Conservation (phyloP, 108 stramenopile species). For the Cyclostephanos invisitatus region DNA sequence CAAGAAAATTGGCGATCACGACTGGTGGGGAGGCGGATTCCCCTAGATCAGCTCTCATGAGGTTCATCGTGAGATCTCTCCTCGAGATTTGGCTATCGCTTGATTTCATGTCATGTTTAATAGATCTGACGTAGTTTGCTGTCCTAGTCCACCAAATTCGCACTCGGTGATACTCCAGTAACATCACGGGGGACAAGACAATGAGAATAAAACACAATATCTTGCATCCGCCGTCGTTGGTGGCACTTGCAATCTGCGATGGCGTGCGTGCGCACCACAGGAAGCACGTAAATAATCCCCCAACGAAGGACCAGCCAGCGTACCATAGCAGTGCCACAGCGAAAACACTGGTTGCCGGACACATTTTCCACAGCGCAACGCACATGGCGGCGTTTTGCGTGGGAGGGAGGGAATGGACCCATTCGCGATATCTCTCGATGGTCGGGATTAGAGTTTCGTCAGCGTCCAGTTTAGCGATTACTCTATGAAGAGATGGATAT, state of each 20-base stretch:
- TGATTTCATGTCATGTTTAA: background rate
- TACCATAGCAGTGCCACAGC: slow-evolving; percentile 2
- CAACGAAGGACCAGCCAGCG: background rate
- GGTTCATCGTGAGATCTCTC: slow-evolving; percentile 13
- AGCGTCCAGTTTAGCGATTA: slow-evolving; percentile 42
- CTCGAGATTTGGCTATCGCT: slow-evolving; percentile 1
- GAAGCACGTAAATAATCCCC: background rate
- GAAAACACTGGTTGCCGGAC: slow-evolving; percentile 20
- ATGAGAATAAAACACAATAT: background rate
- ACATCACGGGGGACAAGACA: slow-evolving; percentile 29
- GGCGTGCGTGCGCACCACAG: background rate
- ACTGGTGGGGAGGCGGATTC: background rate
- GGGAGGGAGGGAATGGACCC: slow-evolving; percentile 38
- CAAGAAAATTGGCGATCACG: background rate
- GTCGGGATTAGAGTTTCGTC: slow-evolving; percentile 43
- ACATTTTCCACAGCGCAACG: slow-evolving; percentile 33
- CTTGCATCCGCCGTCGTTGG: slow-evolving; percentile 5
- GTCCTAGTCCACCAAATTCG: slow-evolving; percentile 22
- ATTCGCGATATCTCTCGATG: slow-evolving; percentile 29
- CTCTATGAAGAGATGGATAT: slow-evolving; percentile 25
- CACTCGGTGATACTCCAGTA: slow-evolving; percentile 27
- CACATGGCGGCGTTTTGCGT: slow-evolving; percentile 22
- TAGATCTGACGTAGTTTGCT: background rate
- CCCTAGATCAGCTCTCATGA: slow-evolving; percentile 21
- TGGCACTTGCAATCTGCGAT: background rate